Percentiles rank a stretch among this genome's conserved stretches.
Evolutionary conservation across 2,329 filamentous ascomycete genomes (phyloP).

Genomic region (Trichothecium roseum): DNA sequence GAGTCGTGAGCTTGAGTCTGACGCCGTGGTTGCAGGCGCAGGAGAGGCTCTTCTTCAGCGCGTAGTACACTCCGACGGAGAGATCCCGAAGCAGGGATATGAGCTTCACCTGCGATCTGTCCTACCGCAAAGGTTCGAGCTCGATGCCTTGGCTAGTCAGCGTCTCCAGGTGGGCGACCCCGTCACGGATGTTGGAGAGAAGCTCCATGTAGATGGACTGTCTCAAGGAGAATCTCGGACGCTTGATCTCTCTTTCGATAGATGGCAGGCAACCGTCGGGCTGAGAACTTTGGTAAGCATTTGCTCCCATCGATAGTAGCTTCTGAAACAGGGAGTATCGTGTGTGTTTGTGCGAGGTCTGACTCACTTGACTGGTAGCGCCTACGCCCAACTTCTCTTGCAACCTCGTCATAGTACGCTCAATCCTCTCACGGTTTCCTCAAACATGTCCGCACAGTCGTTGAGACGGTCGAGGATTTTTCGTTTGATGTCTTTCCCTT

Average conservation of each 20-base stretch:
- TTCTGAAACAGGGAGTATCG: too few relatives aligned
- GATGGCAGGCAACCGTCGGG: too few relatives aligned
- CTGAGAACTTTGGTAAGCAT: too few relatives aligned
- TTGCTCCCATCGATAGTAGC: too few relatives aligned
- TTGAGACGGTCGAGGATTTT: slow-evolving; percentile 14
- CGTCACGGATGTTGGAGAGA: too few relatives aligned
- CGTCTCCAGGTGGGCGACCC: too few relatives aligned
- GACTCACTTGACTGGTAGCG: too few relatives aligned
- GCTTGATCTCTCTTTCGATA: too few relatives aligned
- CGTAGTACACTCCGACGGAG: neutral
- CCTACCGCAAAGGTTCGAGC: neutral
- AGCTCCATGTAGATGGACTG: too few relatives aligned
- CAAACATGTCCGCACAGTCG: slow-evolving; percentile 11
- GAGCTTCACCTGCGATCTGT: neutral
- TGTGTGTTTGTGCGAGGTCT: too few relatives aligned
- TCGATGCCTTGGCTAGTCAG: neutral
- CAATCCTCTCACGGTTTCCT: slow-evolving; percentile 13
- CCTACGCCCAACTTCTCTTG: too few relatives aligned
- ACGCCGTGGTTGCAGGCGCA: neutral
- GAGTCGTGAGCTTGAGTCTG: neutral
- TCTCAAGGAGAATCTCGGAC: too few relatives aligned
- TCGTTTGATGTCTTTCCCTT: slow-evolving; percentile 4
- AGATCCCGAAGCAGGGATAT: neutral
- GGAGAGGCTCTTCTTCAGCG: neutral
- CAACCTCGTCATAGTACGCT: slow-evolving; percentile 3